Percentiles rank a stretch among this genome's conserved stretches.
Evolutionary conservation across 2,329 filamentous ascomycete species (phyloP).

Genomic region (Fusarium lateritium): DNA sequence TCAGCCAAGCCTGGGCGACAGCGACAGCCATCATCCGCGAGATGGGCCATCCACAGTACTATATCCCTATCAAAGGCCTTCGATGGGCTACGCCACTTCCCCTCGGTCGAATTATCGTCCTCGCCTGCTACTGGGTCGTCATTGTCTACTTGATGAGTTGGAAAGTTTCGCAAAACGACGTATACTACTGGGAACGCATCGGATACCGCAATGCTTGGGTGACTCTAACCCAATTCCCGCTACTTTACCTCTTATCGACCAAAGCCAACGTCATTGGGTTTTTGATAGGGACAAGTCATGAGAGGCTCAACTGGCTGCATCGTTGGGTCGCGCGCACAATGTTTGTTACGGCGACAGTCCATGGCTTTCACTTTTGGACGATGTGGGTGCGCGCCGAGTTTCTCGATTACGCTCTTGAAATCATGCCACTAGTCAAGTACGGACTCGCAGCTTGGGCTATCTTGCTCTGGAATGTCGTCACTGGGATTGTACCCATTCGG

Average conservation of each 20-base stretch:
- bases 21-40: conserved; percentile 71
- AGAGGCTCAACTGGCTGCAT: conserved; percentile 81
- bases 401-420: conserved; percentile 69
- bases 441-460: conserved; percentile 77
- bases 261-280: conserved; percentile 73
- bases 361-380: conserved; percentile 78
- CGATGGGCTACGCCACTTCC: conserved; percentile 72
- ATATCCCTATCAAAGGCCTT: conserved; percentile 61
- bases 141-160: conserved; percentile 71
- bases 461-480: conserved; percentile 75
- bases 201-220: conserved; percentile 79
- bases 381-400: conserved; percentile 75
- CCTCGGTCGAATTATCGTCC: conserved; percentile 67
- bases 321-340: conserved; percentile 80
- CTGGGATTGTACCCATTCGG: conserved; percentile 74
- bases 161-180: conserved; percentile 65
- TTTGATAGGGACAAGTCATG: conserved; percentile 75
- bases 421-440: conserved; percentile 76
- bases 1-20: conserved; percentile 70
- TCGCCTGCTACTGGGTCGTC: conserved; percentile 71
- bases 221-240: conserved; percentile 73
- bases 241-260: conserved; percentile 74
- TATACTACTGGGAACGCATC: conserved; percentile 74
- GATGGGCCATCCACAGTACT: conserved; percentile 68
- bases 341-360: conserved; percentile 76